phyloP scores from a whole-genome alignment of 768 basidiomycete species.

The Kwoniella mangroviensis region DNA sequence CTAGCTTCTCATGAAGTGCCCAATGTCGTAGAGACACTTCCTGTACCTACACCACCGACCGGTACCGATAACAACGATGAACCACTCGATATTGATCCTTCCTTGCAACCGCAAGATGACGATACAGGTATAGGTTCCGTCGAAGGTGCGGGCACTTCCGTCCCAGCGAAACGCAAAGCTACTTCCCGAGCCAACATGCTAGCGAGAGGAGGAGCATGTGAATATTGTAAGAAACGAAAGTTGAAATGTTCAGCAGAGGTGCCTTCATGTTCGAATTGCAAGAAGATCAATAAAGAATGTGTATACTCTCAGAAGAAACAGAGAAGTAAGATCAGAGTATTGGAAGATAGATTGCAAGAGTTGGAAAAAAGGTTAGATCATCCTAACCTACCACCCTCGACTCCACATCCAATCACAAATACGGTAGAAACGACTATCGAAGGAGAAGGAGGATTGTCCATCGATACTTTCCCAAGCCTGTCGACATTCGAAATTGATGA shows the following conservation, averaged over 20 bases:
- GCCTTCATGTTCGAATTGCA: slow-evolving; percentile 38
- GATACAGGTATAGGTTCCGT: too few relatives aligned
- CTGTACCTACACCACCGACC: background rate
- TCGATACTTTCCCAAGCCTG: slow-evolving; percentile 24
- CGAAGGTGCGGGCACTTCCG: background rate
- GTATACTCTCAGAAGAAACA: slow-evolving; percentile 51
- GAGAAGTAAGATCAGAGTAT: slow-evolving; percentile 36
- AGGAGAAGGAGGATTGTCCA: background rate
- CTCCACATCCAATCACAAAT: background rate
- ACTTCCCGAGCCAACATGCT: slow-evolving; percentile 50
- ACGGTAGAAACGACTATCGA: background rate
- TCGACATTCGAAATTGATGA: slow-evolving; percentile 29
- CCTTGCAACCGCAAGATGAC: background rate
- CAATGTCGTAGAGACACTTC: background rate
- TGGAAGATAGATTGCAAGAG: slow-evolving; percentile 50
- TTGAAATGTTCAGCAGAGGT: slow-evolving; percentile 49
- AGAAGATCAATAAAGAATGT: slow-evolving; percentile 34
- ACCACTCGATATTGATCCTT: background rate
- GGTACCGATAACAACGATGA: background rate
- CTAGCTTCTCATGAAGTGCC: background rate
- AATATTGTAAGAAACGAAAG: slow-evolving; percentile 49
- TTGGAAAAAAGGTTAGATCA: slow-evolving; percentile 42
- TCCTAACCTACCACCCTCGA: background rate
- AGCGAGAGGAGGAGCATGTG: slow-evolving; percentile 51
- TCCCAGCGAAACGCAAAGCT: slow-evolving; percentile 40